Evolutionary conservation across 2,329 filamentous ascomycete species (phyloP).

Genomic region (Phialemonium atrogriseum): DNA sequence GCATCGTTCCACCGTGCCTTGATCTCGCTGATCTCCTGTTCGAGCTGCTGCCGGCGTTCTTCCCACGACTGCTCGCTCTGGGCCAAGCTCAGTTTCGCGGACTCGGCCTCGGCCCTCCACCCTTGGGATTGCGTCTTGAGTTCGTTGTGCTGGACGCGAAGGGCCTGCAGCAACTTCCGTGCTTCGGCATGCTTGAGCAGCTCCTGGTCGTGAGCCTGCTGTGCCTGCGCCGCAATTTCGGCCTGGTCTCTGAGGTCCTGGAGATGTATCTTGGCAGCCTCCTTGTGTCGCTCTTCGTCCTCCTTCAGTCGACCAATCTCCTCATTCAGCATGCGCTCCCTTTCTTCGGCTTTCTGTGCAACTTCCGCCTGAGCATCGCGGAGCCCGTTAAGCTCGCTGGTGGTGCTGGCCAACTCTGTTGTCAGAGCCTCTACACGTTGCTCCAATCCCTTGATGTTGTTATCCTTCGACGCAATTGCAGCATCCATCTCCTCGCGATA

Average conservation of each 20-base stretch:
- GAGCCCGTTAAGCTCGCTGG: constrained; percentile 71
- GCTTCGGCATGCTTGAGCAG: constrained; percentile 92
- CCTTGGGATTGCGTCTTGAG: constrained; percentile 71
- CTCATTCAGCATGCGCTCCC: constrained; percentile 69
- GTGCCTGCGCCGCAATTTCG: constrained; percentile 84
- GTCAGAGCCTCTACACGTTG: constrained; percentile 79
- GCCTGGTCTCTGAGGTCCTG: constrained; percentile 90
- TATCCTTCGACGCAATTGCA: constrained; percentile 67
- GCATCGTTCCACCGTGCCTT: constrained; percentile 74
- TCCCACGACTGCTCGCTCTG: constrained; percentile 86
- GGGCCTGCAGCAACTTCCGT: constrained; percentile 71
- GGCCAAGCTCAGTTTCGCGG: constrained; percentile 67
- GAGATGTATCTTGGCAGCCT: constrained; percentile 76
- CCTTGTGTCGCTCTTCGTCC: constrained; percentile 69
- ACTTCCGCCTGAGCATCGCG: constrained; percentile 75
- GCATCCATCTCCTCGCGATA: constrained; percentile 81
- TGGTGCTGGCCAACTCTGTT: constrained; percentile 71
- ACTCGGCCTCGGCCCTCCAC: constrained; percentile 74
- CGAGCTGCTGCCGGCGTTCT: constrained; percentile 70
- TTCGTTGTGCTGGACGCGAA: constrained; percentile 74
- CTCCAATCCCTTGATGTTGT: constrained; percentile 70
- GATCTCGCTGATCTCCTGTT: constrained; percentile 74
- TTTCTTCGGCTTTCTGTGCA: constrained; percentile 64
- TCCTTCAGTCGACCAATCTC: constrained; percentile 78
- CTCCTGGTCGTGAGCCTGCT: constrained; percentile 92